Evolutionary conservation across 371 early-diverging fungal species (phyloP), one percentile per base, ranked within the genome.

Genomic region (Mucor plumbeus): DNA sequence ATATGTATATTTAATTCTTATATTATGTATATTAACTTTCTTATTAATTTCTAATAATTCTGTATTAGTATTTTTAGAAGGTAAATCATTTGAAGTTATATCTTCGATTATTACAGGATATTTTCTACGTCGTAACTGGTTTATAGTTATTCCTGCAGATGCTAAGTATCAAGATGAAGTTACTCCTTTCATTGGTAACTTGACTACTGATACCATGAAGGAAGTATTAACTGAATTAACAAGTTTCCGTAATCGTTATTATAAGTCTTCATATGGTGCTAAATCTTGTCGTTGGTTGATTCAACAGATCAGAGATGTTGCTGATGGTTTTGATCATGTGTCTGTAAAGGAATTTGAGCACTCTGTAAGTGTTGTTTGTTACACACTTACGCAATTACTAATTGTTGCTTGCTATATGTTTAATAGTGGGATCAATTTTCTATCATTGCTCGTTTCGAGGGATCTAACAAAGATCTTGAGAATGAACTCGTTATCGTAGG

Each of bases 241-340:
- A 1, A 75, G 72, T 36, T 97, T 97, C 89, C 83, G 88, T 60
- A 98, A 88, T 67, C 89, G 98, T 15, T 97, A 97, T 79, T 98
- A 94, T 84, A 90, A 92, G 59, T 90, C 93, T 14, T 75, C 80
- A 21, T 83, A 81, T 58, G 94, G 94, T 7, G 83, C 76, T 48
- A 65, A 91, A 54, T 90, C 95, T 14, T 85, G 90, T 17, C 76
- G 88, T 63, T 98, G 94, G 95, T 80, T 98, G 55, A 76, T 83
- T 67, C 71, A 78, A 33, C 87, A 91, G 69, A 78, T 92, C 36
- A 57, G 73, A 48, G 81, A 73, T 14, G 68, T 94, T 41, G 82
- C 85, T 17, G 70, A 71, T 0, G 78, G 76, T 14, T 61, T 34
- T 19, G 74, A 75, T 67, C 85, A 87, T 62, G 84, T 97, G 40